These are phyloP conservation scores for Cercospora sesami DNA, from an alignment of 2,329 filamentous ascomycete species.

Conservation along the genomic window DNA sequence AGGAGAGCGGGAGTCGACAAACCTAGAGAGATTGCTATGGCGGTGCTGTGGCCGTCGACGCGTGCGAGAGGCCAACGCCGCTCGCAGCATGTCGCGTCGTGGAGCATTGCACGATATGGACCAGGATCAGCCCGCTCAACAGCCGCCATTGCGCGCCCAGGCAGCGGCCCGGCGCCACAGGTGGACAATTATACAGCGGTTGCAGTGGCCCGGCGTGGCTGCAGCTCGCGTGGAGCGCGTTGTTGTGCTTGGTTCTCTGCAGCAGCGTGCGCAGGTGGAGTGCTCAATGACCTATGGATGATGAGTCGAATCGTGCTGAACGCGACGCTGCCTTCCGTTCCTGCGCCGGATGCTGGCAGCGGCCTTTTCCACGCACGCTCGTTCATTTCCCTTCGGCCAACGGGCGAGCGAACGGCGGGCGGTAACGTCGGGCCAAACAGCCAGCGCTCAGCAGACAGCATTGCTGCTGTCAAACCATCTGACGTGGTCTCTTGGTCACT, in stretches of 20 bases:
- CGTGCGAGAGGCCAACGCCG: constrained; percentile 12
- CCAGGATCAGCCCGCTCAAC: constrained; percentile 1
- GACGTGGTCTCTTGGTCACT: constrained; percentile 16
- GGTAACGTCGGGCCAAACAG: constrained; percentile 11
- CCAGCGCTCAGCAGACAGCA: constrained; percentile 5
- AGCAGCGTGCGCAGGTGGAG: background rate
- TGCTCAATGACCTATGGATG: background rate
- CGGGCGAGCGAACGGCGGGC: constrained; percentile 4
- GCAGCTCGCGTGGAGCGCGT: constrained; percentile 12
- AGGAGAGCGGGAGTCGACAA: constrained; percentile 12
- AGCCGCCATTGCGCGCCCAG: constrained; percentile 7
- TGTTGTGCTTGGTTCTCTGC: background rate
- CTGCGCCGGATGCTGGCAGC: background rate
- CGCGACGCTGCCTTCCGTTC: background rate
- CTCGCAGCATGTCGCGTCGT: constrained; percentile 11
- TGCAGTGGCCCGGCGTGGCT: background rate
- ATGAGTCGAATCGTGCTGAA: background rate
- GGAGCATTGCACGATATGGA: constrained; percentile 9
- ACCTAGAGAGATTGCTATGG: constrained; percentile 20
- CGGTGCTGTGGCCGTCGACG: background rate
- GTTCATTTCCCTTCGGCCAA: background rate
- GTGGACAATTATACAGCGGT: background rate
- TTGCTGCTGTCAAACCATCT: constrained; percentile 17
- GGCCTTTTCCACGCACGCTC: background rate
- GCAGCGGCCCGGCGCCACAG: constrained; percentile 5